These are phyloP conservation scores for Nakaseomyces nivariensis DNA, from an alignment of 1,139 yeast species.

Conservation along the genomic window DNA sequence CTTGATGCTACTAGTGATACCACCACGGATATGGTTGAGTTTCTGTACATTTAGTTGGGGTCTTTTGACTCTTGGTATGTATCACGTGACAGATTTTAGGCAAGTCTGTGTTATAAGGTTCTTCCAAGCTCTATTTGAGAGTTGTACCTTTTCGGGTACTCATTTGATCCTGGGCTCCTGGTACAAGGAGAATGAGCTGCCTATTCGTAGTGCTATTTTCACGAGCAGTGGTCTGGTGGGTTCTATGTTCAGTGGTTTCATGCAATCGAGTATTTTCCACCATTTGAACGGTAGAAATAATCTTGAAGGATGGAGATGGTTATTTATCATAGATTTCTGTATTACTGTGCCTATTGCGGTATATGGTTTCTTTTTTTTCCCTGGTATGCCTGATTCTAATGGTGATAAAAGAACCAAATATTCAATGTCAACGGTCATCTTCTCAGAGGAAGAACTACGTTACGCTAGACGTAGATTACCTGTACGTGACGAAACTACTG, in stretches of 20 bases:
- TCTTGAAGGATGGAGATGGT: slow-evolving; percentile 58
- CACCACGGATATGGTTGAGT: slow-evolving; percentile 47
- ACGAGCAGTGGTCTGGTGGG: slow-evolving; percentile 46
- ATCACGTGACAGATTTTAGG: slow-evolving; percentile 35
- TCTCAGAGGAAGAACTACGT: slow-evolving; percentile 32
- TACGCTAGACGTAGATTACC: slow-evolving; percentile 35
- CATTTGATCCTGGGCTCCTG: slow-evolving; percentile 45
- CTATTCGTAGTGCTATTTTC: slow-evolving; percentile 42
- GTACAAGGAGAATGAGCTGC: slow-evolving; percentile 42
- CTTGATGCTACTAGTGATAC: slow-evolving; percentile 39
- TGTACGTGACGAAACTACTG: slow-evolving; percentile 32
- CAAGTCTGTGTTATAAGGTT: slow-evolving; percentile 45
- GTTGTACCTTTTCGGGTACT: slow-evolving; percentile 45
- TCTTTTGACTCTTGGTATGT: slow-evolving; percentile 41
- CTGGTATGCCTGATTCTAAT: slow-evolving; percentile 32
- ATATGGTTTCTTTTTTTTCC: slow-evolving; percentile 47
- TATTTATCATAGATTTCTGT: slow-evolving; percentile 52
- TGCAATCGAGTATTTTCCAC: slow-evolving; percentile 54
- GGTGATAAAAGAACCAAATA: slow-evolving; percentile 8
- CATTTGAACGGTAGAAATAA: slow-evolving; percentile 40
- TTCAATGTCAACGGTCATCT: slow-evolving; percentile 26
- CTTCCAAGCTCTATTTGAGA: slow-evolving; percentile 46
- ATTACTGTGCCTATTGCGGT: slow-evolving; percentile 46
- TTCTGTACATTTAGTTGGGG: slow-evolving; percentile 51
- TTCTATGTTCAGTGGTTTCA: slow-evolving; percentile 44